A percentile compares a stretch with the other conserved stretches of the same genome.
Evolutionary conservation across 75 land plant genomes (phyloP).

Genomic region (Pinus albicaulis): DNA sequence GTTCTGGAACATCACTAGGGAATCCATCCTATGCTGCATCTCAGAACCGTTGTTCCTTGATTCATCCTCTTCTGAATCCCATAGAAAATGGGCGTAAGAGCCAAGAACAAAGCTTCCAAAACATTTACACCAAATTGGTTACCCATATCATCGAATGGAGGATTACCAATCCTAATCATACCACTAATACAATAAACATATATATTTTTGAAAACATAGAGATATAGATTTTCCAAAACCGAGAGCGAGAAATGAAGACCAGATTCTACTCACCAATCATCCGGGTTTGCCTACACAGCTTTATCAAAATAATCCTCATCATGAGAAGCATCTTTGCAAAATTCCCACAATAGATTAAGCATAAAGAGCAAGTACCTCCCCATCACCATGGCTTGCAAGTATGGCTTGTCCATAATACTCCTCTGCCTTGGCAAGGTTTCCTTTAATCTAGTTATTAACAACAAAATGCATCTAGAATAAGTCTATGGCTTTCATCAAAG

Average conservation of each 20-base stretch:
- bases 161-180: no score
- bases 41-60: slow-evolving; percentile 8
- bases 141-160: background rate
- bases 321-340: slow-evolving; percentile 34
- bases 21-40: background rate
- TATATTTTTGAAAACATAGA: no score
- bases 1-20: background rate
- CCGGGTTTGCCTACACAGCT: slow-evolving; percentile 62
- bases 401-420: slow-evolving; percentile 74
- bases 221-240: no score
- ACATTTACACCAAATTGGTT: background rate
- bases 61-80: slow-evolving; percentile 63
- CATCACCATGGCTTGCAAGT: slow-evolving; percentile 65
- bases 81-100: slow-evolving; percentile 66
- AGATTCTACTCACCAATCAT: slow-evolving; percentile 46
- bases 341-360: slow-evolving; percentile 68
- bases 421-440: slow-evolving; percentile 46
- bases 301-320: slow-evolving; percentile 60
- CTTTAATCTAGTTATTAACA: slow-evolving; percentile 35
- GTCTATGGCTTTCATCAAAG: background rate
- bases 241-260: background rate
- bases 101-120: slow-evolving; percentile 63
- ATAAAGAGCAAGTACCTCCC: slow-evolving; percentile 57
- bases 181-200: no score
- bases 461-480: background rate